Evolutionary conservation across 2,329 filamentous ascomycete genomes (phyloP).

Genomic region (Scleromitrula shiraiana): DNA sequence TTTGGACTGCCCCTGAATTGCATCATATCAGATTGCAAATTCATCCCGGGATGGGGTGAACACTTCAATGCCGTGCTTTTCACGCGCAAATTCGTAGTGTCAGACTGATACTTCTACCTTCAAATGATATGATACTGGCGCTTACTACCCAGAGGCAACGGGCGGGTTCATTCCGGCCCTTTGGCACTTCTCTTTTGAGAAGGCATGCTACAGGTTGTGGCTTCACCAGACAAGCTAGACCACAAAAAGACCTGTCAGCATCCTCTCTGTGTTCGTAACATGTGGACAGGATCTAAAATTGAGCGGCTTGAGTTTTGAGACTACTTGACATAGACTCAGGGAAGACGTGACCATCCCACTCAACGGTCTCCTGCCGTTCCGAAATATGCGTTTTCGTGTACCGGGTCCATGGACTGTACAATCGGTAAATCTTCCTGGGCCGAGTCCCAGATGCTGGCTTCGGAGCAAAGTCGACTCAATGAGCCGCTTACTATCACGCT

Average conservation of each 20-base stretch:
- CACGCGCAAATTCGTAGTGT: too few species aligned
- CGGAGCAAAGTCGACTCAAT: constrained; percentile 41
- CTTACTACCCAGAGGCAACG: too few species aligned
- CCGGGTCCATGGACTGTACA: not conserved
- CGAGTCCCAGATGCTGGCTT: constrained; percentile 50
- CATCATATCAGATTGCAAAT: too few species aligned
- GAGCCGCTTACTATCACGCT: constrained; percentile 47
- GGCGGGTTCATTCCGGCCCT: too few species aligned
- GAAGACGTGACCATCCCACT: constrained; percentile 46
- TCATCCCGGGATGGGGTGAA: too few species aligned
- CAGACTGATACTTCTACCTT: too few species aligned
- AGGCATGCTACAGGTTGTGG: too few species aligned
- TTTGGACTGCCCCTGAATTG: too few species aligned
- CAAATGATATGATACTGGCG: too few species aligned
- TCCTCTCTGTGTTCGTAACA: not conserved
- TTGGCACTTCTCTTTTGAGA: too few species aligned
- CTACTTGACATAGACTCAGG: constrained; percentile 16
- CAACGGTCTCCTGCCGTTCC: constrained; percentile 19
- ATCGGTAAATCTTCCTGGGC: constrained; percentile 36
- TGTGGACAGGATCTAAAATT: not conserved
- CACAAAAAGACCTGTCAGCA: not conserved
- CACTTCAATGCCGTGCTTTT: too few species aligned
- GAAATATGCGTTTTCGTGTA: not conserved
- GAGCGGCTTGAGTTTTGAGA: constrained; percentile 2
- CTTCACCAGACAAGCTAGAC: too few species aligned